Evolutionary conservation across 495 filamentous ascomycete species (phyloP).

Genomic region (Talaromyces ruber): DNA sequence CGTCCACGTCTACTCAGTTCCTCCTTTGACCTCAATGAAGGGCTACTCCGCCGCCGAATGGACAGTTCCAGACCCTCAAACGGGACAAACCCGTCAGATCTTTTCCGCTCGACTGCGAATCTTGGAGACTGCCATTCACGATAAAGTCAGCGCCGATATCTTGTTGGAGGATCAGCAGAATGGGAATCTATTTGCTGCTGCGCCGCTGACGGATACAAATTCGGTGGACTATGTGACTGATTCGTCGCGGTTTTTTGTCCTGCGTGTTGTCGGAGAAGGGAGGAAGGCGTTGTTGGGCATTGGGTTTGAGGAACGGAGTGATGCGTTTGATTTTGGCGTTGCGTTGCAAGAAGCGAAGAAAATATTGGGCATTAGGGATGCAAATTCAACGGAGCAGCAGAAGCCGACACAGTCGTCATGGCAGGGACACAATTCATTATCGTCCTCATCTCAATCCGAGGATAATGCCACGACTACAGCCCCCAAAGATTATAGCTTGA

Average conservation of each 20-base stretch:
- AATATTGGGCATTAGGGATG: slow-evolving; percentile 36
- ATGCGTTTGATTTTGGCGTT: slow-evolving; percentile 77
- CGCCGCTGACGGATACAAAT: slow-evolving; percentile 52
- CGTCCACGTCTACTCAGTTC: slow-evolving; percentile 76
- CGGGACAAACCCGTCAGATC: slow-evolving; percentile 45
- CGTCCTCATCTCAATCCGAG: slow-evolving; percentile 10
- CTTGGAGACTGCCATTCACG: slow-evolving; percentile 59
- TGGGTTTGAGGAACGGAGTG: slow-evolving; percentile 75
- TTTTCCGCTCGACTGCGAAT: slow-evolving; percentile 76
- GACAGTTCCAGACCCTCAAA: slow-evolving; percentile 55
- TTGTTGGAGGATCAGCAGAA: slow-evolving; percentile 62
- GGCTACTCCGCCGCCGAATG: slow-evolving; percentile 68
- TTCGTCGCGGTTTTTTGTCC: slow-evolving; percentile 68
- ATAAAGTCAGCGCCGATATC: slow-evolving; percentile 59
- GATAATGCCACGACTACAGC: slow-evolving; percentile 25
- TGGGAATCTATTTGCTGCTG: slow-evolving; percentile 71
- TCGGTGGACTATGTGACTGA: slow-evolving; percentile 67
- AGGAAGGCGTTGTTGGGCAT: slow-evolving; percentile 71
- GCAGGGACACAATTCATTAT: not conserved
- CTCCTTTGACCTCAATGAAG: slow-evolving; percentile 57
- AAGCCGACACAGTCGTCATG: slow-evolving; percentile 9
- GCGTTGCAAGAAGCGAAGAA: slow-evolving; percentile 64
- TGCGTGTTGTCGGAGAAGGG: slow-evolving; percentile 61
- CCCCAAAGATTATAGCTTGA: slow-evolving; percentile 67
- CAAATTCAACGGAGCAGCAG: slow-evolving; percentile 10